Evolutionary conservation across 2,329 filamentous ascomycete genomes (phyloP).

Genomic region (Dothideomycetes sp.): DNA sequence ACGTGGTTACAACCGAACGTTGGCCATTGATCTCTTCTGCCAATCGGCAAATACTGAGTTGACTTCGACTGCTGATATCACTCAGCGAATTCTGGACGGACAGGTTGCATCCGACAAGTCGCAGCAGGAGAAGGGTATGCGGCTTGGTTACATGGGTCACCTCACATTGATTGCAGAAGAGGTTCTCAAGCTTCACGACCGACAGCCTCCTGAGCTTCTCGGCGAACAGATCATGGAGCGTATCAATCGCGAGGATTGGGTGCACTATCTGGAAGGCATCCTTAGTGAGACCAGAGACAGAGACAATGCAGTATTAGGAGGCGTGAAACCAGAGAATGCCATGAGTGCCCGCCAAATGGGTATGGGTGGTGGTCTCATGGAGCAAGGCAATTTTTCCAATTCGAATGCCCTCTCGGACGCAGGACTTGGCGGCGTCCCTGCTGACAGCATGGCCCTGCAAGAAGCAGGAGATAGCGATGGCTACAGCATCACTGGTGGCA

Average conservation of each 20-base stretch:
- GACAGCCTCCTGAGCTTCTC: conserved; percentile 78
- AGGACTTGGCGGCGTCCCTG: conserved; percentile 54
- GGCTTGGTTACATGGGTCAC: conserved; percentile 97
- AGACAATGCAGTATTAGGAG: conserved; percentile 95
- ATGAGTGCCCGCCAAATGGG: conserved; percentile 56
- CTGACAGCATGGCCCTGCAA: conserved; percentile 21
- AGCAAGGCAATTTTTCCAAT: conserved; percentile 40
- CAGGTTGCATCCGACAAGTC: conserved; percentile 80
- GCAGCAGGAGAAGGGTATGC: conserved; percentile 72
- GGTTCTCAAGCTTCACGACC: conserved; percentile 95
- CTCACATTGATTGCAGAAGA: conserved; percentile 94
- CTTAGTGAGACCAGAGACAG: conserved; percentile 87
- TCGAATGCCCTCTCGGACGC: conserved; percentile 63
- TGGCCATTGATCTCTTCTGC: conserved; percentile 79
- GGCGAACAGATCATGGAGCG: conserved; percentile 76
- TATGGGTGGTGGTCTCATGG: conserved; percentile 20
- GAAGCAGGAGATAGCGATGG: conserved; percentile 21
- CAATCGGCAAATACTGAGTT: conserved; percentile 7
- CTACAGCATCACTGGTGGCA: conserved; percentile 19
- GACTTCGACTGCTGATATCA: conserved; percentile 69
- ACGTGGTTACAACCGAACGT: conserved; percentile 76
- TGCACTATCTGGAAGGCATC: conserved; percentile 86
- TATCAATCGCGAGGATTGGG: conserved; percentile 83
- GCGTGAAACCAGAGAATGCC: conserved; percentile 82
- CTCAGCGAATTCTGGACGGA: conserved; percentile 81